These are phyloP conservation scores for Chaetomiaceae sp. DNA, from an alignment of 2,329 filamentous ascomycete species.

Conservation along the genomic window DNA sequence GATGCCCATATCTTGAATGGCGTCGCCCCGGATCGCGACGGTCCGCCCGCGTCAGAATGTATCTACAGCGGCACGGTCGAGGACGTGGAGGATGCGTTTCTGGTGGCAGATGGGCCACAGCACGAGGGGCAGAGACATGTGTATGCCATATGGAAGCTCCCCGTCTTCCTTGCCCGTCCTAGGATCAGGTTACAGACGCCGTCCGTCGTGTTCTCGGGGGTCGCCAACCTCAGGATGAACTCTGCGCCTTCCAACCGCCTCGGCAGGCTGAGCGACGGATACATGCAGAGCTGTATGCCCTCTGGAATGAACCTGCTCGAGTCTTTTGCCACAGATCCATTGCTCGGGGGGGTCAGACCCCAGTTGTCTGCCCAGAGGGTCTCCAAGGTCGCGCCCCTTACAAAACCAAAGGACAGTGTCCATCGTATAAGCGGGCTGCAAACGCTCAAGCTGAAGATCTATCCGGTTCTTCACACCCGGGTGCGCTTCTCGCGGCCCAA, in stretches of 20 bases:
- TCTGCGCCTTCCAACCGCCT: slow-evolving; percentile 39
- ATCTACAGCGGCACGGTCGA: slow-evolving; percentile 54
- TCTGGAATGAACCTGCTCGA: slow-evolving; percentile 73
- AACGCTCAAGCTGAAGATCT: slow-evolving; percentile 57
- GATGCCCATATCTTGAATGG: slow-evolving; percentile 62
- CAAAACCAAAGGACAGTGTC: slow-evolving; percentile 55
- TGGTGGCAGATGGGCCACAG: slow-evolving; percentile 42
- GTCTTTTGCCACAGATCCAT: slow-evolving; percentile 63
- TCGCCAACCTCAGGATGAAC: slow-evolving; percentile 51
- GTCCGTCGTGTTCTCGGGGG: slow-evolving; percentile 59
- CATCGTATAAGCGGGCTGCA: slow-evolving; percentile 61
- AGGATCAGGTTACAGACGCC: slow-evolving; percentile 63
- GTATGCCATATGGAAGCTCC: slow-evolving; percentile 56
- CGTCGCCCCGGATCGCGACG: slow-evolving; percentile 43
- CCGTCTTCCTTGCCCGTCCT: slow-evolving; percentile 54
- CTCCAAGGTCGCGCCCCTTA: slow-evolving; percentile 66
- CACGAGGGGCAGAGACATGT: slow-evolving; percentile 36
- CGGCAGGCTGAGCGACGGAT: slow-evolving; percentile 50
- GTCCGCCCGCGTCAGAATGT: slow-evolving; percentile 49
- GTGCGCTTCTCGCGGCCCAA: slow-evolving; percentile 66
- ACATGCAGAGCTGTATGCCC: slow-evolving; percentile 64
- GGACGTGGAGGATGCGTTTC: slow-evolving; percentile 46
- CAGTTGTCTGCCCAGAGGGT: slow-evolving; percentile 69
- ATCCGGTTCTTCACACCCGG: slow-evolving; percentile 66
- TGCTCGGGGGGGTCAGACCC: slow-evolving; percentile 56